Evolutionary conservation across 83 land plant species (phyloP).

Genomic region (Thuja plicata): DNA sequence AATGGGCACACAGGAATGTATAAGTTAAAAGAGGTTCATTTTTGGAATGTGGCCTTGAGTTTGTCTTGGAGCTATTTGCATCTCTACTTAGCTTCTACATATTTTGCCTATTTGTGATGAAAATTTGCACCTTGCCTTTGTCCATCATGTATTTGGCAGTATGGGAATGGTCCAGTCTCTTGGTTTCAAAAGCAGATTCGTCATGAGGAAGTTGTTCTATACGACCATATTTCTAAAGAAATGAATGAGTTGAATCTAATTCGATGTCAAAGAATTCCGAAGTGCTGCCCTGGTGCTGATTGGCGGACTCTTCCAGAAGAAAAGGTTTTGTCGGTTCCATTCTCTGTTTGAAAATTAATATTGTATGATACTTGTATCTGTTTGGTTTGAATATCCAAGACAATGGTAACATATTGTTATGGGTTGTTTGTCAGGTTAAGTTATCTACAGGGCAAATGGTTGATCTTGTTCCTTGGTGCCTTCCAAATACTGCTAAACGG

Average conservation of each 20-base stretch:
- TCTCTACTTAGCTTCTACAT: background rate
- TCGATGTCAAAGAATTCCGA: slow-evolving; percentile 91
- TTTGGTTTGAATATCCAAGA: background rate
- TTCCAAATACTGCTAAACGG: slow-evolving; percentile 92
- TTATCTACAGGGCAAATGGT: slow-evolving; percentile 84
- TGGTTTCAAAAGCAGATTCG: slow-evolving; percentile 96
- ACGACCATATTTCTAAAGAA: slow-evolving; percentile 93
- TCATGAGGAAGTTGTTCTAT: slow-evolving; percentile 41
- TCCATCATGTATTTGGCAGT: slow-evolving; percentile 46
- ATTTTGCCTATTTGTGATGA: background rate
- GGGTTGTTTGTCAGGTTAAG: slow-evolving; percentile 59
- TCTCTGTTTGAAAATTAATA: background rate
- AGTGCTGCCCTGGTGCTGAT: slow-evolving; percentile 90
- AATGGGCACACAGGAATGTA: background rate
- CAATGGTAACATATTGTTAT: background rate
- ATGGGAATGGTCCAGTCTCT: slow-evolving; percentile 74
- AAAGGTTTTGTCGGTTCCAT: slow-evolving; percentile 45
- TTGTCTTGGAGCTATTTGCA: background rate
- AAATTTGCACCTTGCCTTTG: background rate
- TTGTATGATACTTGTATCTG: background rate
- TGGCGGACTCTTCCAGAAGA: slow-evolving; percentile 99
- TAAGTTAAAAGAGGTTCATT: background rate
- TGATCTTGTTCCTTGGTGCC: slow-evolving; percentile 98
- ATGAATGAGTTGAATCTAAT: slow-evolving; percentile 96
- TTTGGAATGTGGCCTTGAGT: too few relatives aligned